phyloP scores from a whole-genome alignment of 495 filamentous ascomycete species.

The Penicillium coffeae region DNA sequence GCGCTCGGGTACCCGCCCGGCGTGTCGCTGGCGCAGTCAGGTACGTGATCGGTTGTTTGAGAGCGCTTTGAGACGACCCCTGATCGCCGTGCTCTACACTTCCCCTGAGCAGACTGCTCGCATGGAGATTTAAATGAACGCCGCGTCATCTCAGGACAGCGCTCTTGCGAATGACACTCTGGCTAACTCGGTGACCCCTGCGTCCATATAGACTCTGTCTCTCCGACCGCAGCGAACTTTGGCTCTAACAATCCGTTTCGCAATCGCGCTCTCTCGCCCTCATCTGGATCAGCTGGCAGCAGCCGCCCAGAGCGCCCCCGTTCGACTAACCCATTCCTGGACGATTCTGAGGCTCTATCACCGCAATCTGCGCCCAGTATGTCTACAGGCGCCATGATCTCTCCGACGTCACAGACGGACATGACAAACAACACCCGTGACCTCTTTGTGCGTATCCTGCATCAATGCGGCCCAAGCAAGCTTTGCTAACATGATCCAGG shows the following conservation, averaged over 20 bases:
- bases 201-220: constrained; percentile 8
- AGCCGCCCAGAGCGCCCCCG: constrained; percentile 60
- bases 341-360: constrained; percentile 56
- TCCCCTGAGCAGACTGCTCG: neutral
- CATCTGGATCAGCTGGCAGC: constrained; percentile 37
- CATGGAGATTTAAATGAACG: neutral
- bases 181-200: neutral
- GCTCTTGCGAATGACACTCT: neutral
- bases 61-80: neutral
- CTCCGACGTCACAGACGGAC: constrained; percentile 47
- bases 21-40: constrained; percentile 35
- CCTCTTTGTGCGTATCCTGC: constrained; percentile 71
- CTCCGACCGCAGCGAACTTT: constrained; percentile 58
- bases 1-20: constrained; percentile 37
- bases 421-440: constrained; percentile 69
- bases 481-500: constrained; percentile 22
- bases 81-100: neutral
- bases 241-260: constrained; percentile 98
- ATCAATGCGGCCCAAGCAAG: neutral
- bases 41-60: constrained; percentile 33
- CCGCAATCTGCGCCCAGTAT: constrained; percentile 41
- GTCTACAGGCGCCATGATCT: constrained; percentile 52
- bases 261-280: constrained; percentile 79
- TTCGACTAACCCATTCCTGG: constrained; percentile 91
- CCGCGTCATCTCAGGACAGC: neutral